A percentile compares a stretch with the other conserved stretches of the same genome.
phyloP scores from a whole-genome alignment of 495 filamentous ascomycete species.

The Bryoglossum gracile region DNA sequence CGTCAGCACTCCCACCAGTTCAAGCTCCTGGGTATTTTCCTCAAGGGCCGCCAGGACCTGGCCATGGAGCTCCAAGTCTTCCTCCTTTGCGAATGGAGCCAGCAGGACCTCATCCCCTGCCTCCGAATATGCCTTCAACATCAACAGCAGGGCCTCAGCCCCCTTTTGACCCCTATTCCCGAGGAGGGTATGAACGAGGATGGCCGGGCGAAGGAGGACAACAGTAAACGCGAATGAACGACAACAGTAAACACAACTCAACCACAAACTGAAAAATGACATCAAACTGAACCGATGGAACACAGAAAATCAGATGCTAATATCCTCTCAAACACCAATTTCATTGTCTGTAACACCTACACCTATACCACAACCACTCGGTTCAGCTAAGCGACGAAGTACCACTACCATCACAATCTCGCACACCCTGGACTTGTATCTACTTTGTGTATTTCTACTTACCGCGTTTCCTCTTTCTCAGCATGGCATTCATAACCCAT shows the following conservation, averaged over 20 bases:
- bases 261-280: not conserved
- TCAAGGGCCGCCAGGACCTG: conserved; percentile 1
- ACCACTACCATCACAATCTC: not conserved
- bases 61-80: no score
- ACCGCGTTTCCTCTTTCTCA: not conserved
- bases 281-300: not conserved
- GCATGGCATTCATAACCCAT: not conserved
- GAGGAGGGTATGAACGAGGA: conserved; percentile 19
- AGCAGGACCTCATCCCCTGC: not conserved
- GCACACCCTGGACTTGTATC: conserved; percentile 3
- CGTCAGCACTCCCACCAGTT: conserved; percentile 22
- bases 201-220: conserved; percentile 19
- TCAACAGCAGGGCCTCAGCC: conserved; percentile 13
- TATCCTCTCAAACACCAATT: not conserved
- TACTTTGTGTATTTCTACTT: conserved; percentile 20
- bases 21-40: conserved; percentile 9
- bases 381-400: not conserved
- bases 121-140: conserved; percentile 3
- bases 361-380: not conserved
- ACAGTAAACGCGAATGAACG: conserved; percentile 3
- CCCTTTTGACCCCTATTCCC: conserved; percentile 16
- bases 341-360: not conserved
- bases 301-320: conserved; percentile 1
- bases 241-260: conserved; percentile 4
- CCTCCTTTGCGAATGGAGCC: conserved; percentile 24